phyloP scores from a whole-genome alignment of 192 early-diverging fungal genomes.

The Umbelopsis isabellina region DNA sequence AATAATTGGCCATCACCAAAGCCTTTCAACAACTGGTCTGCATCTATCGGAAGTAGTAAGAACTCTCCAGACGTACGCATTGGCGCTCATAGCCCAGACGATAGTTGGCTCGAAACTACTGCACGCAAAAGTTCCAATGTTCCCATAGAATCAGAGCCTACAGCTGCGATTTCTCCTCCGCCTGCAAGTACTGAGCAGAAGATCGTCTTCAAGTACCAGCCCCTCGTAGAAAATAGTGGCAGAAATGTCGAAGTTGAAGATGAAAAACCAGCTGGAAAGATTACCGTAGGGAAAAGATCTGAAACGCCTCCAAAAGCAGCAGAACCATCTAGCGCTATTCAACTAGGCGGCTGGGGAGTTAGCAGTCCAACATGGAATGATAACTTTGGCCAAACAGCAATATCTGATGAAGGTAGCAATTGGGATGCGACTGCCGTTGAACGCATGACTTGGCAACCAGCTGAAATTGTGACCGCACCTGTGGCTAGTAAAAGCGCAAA shows the following conservation, averaged over 20 bases:
- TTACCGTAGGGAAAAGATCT: neutral
- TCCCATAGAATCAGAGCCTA: neutral
- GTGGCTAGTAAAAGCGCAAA: neutral
- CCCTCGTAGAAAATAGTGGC: neutral
- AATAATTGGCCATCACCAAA: neutral
- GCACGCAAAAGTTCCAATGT: neutral
- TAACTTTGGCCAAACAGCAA: neutral
- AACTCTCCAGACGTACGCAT: neutral
- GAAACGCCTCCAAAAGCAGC: neutral
- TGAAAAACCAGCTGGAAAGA: neutral
- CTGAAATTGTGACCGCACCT: neutral
- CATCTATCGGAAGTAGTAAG: neutral
- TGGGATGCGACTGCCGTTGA: slow-evolving; percentile 9
- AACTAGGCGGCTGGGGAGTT: slow-evolving; percentile 5
- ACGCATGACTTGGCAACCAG: slow-evolving; percentile 14
- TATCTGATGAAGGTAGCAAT: neutral
- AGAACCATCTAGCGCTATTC: neutral
- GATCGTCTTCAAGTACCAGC: slow-evolving; percentile 10
- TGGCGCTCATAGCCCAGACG: neutral
- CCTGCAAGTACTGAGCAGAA: neutral
- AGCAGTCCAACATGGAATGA: slow-evolving; percentile 1
- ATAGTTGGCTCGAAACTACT: neutral
- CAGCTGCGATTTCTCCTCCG: neutral
- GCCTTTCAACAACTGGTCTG: neutral
- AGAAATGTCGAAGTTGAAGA: neutral